Conservation (phyloP, 306 rosid species). For the Rosa rugosa region DNA sequence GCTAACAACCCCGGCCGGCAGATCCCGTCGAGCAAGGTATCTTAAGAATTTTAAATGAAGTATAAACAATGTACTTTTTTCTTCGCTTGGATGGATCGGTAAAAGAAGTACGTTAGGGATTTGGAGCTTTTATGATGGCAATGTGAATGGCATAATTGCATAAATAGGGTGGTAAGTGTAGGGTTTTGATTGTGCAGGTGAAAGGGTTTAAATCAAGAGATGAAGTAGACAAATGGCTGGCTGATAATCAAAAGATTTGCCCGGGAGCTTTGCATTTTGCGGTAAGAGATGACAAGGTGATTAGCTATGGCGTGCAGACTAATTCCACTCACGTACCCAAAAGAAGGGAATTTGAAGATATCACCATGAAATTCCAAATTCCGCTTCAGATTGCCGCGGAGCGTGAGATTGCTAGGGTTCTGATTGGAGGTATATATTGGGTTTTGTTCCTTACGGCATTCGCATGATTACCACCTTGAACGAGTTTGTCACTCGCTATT, state of each 20-base stretch:
- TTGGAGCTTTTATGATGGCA: no score
- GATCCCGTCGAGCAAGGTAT: slow-evolving; percentile 49
- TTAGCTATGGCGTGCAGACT: slow-evolving; percentile 83
- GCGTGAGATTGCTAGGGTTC: slow-evolving; percentile 78
- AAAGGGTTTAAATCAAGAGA: slow-evolving; percentile 36
- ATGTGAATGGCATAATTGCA: no score
- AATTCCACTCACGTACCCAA: slow-evolving; percentile 50
- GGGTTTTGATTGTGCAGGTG: slow-evolving; percentile 41
- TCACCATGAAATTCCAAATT: slow-evolving; percentile 55
- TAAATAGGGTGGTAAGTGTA: no score
- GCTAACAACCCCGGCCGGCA: slow-evolving; percentile 69
- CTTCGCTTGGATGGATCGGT: no score
- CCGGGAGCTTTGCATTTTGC: slow-evolving; percentile 79
- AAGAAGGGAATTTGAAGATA: slow-evolving; percentile 59
- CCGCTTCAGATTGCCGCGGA: slow-evolving; percentile 94
- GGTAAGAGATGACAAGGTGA: slow-evolving; percentile 44
- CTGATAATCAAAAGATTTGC: slow-evolving; percentile 53
- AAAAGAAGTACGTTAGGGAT: no score
- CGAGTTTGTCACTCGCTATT: neutral
- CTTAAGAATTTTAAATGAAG: neutral
- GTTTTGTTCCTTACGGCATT: neutral
- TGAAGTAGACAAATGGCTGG: slow-evolving; percentile 70
- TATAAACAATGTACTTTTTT: no score
- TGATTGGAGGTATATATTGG: slow-evolving; percentile 69
- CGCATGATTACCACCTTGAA: neutral